A percentile compares a stretch with the other conserved stretches of the same genome.
Evolutionary conservation across 352 stramenopile genomes (phyloP).

Genomic region (Phytophthora sojae): DNA sequence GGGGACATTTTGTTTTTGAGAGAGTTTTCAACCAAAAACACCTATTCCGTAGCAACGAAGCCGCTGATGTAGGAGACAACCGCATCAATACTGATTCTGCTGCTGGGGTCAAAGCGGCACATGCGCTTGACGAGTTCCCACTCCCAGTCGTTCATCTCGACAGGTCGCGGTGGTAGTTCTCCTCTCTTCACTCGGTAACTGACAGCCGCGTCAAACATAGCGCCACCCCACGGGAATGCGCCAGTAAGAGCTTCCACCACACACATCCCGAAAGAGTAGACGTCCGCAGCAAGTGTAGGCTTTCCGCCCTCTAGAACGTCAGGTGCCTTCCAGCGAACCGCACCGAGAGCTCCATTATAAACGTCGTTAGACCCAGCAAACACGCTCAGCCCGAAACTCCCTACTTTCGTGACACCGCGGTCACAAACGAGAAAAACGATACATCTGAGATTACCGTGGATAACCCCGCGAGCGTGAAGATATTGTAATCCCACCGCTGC

Average conservation of each 20-base stretch:
- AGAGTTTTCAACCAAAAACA: too few relatives aligned
- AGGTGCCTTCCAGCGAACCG: neutral
- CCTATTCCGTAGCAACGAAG: neutral
- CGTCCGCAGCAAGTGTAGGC: neutral
- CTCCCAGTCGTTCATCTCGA: neutral
- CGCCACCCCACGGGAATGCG: neutral
- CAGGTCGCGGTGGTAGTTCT: neutral
- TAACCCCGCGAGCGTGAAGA: neutral
- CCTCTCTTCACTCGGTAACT: neutral
- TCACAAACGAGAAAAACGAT: neutral
- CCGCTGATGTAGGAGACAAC: neutral
- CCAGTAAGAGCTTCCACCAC: neutral
- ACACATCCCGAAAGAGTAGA: constrained; percentile 4
- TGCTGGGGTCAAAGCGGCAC: neutral
- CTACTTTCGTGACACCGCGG: neutral
- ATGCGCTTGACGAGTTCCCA: constrained; percentile 1
- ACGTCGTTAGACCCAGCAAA: neutral
- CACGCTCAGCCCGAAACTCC: neutral
- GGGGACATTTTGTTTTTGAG: too few relatives aligned
- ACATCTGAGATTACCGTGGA: neutral
- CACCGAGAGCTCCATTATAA: neutral
- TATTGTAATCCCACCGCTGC: neutral
- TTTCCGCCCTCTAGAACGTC: neutral
- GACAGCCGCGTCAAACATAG: neutral
- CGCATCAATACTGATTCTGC: neutral